Percentiles rank a stretch among this genome's conserved stretches.
Conservation (phyloP, 768 basidiomycete genomes). For the Lactarius tabidus region DNA sequence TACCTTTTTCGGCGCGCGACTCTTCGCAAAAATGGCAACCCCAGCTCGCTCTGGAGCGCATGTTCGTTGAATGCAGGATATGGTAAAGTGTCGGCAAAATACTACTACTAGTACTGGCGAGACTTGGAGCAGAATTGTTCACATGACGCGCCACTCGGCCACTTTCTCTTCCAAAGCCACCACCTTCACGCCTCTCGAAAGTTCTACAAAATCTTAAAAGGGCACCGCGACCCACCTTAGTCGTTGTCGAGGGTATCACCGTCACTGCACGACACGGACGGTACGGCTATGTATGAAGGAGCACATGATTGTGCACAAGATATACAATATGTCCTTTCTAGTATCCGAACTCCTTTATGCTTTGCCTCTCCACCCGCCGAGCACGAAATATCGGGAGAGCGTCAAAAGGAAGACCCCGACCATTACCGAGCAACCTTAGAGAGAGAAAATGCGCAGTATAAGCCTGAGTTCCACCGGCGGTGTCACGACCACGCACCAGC, state of each 20-base stretch:
- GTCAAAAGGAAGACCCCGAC: background rate
- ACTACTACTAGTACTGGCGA: background rate
- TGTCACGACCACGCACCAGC: slow-evolving; percentile 36
- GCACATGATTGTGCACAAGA: no score
- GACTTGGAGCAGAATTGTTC: background rate
- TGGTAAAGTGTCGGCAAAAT: no score
- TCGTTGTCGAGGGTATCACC: slow-evolving; percentile 46
- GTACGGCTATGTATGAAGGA: no score
- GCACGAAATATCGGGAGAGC: slow-evolving; percentile 1
- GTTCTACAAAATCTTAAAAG: slow-evolving; percentile 49
- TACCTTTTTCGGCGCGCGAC: no score
- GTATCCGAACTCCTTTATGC: no score
- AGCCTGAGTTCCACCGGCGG: background rate
- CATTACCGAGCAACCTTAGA: slow-evolving; percentile 2
- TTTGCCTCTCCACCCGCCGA: slow-evolving; percentile 8
- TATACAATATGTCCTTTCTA: no score
- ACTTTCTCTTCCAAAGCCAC: slow-evolving; percentile 6
- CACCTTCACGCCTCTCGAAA: slow-evolving; percentile 51
- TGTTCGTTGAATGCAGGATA: slow-evolving; percentile 25
- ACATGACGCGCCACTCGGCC: background rate
- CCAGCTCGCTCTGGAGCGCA: no score
- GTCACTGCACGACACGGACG: no score
- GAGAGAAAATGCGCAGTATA: background rate
- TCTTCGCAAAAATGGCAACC: no score
- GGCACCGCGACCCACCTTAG: slow-evolving; percentile 48